Base-by-base conservation (phyloP, 2,329 filamentous ascomycete genomes). In the Apiospora malaysiana region DNA sequence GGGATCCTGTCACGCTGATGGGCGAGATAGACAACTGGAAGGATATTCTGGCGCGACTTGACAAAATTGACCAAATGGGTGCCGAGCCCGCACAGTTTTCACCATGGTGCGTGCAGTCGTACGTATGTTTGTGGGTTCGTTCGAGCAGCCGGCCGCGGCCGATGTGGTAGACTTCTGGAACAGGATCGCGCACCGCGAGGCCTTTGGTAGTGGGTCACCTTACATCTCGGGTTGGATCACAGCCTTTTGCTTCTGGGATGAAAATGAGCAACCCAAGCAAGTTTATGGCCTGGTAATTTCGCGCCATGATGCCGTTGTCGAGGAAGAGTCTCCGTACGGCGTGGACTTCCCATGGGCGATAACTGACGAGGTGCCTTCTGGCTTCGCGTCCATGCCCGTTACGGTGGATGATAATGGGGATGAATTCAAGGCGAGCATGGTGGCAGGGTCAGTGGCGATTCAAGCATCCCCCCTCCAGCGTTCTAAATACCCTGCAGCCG, bases 1-100 rank as follows among this genome's bases (percentile, higher is more conserved):
- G 87, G 87, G 0, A 79, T 89, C 4, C 88, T 0, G 85, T 89
- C 0, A 89, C 86, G 0, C 77, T 89, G 1, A 79, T 85, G 0
- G 87, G 87, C 2, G 80, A 85, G 51, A 75, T 79, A 16, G 70
- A 72, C 1, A 87, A 90, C 76, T 89, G 85, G 82, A 74, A 78
- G 27, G 42, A 73, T 2, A 77, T 83, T 0, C 71, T 79, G 4
- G 8, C 21, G 0, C 78, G 79, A 3, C 47, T 86, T 5, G 79
- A 85, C 14, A 81, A 81, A 69, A 73, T 87, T 0, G 66, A 73
- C 0, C 70, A 78, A 1, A 79, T 82, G 16, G 85, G 84, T 0
- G 79, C 66, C 43, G 51, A 76, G 72, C 46, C 67, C 18, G 43
- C 43, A 27, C 67, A 74, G 72, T 73, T 63, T 69, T 21, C 46